Percentiles rank a stretch among this genome's conserved stretches.
phyloP scores from a whole-genome alignment of 805 yeast species.

The Metschnikowia koreensis region DNA sequence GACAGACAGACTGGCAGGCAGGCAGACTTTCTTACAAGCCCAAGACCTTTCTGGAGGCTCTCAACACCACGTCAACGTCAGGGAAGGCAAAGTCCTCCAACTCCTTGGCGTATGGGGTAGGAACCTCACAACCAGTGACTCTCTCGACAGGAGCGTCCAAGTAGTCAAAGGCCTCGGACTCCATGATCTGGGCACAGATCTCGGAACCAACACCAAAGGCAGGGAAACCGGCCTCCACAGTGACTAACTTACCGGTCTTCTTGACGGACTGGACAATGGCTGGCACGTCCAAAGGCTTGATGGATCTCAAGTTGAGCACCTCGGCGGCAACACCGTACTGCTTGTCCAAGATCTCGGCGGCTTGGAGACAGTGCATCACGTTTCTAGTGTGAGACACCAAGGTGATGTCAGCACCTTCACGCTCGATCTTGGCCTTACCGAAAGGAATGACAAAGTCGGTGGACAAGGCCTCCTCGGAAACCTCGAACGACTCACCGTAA shows the following conservation, averaged over 20 bases:
- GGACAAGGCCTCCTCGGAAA: conserved; percentile 83
- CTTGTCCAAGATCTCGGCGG: conserved; percentile 83
- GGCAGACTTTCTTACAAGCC: conserved; percentile 48
- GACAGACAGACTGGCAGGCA: not conserved
- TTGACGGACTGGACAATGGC: conserved; percentile 83
- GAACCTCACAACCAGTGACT: conserved; percentile 99
- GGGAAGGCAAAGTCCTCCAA: conserved; percentile 99
- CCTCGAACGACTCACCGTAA: conserved; percentile 88
- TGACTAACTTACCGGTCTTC: conserved; percentile 94
- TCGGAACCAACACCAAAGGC: conserved; percentile 98
- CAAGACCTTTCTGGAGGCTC: conserved; percentile 80
- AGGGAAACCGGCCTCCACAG: conserved; percentile 98
- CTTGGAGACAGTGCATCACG: conserved; percentile 79
- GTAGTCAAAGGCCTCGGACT: conserved; percentile 96
- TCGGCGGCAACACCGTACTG: conserved; percentile 88
- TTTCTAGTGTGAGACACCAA: conserved; percentile 91
- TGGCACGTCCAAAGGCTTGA: conserved; percentile 92
- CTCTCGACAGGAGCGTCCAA: conserved; percentile 98
- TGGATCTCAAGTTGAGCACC: conserved; percentile 92
- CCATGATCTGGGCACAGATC: conserved; percentile 97
- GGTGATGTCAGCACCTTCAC: conserved; percentile 87
- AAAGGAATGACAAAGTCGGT: conserved; percentile 90
- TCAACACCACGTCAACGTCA: conserved; percentile 82
- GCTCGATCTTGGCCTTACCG: conserved; percentile 94
- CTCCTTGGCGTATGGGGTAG: conserved; percentile 96